Percentiles rank a stretch among this genome's conserved stretches.
phyloP scores from a whole-genome alignment of 2,329 filamentous ascomycete genomes.

The Beauveria asiatica region DNA sequence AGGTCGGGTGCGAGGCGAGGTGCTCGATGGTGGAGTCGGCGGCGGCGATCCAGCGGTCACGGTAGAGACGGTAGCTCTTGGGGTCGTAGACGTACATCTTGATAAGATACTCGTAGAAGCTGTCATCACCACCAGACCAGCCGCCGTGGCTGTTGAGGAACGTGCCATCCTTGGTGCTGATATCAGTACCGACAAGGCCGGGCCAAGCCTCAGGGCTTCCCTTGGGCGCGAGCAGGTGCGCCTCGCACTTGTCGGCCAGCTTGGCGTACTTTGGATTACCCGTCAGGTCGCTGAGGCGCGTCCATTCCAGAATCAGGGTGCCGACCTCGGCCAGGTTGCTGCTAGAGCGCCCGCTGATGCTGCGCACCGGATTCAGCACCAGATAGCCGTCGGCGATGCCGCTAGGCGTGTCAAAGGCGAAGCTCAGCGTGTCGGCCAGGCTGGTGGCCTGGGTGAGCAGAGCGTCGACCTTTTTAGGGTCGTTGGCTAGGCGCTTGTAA shows the following conservation, averaged over 20 bases:
- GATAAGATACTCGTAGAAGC: constrained; percentile 67
- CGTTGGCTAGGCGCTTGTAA: constrained; percentile 37
- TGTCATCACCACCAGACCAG: constrained; percentile 69
- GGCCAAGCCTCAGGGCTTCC: constrained; percentile 57
- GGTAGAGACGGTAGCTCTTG: constrained; percentile 52
- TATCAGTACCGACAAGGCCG: constrained; percentile 60
- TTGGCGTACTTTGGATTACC: constrained; percentile 55
- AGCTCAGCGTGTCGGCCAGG: constrained; percentile 62
- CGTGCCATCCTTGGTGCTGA: constrained; percentile 54
- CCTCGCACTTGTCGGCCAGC: constrained; percentile 57
- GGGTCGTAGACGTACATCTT: constrained; percentile 85
- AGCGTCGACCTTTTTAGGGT: constrained; percentile 38
- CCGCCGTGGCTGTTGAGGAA: constrained; percentile 60
- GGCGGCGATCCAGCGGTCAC: constrained; percentile 65
- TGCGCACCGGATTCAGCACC: constrained; percentile 41
- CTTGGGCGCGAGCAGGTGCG: constrained; percentile 55
- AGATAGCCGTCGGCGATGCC: constrained; percentile 65
- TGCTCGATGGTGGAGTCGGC: constrained; percentile 67
- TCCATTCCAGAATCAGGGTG: constrained; percentile 75
- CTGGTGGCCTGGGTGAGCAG: constrained; percentile 57
- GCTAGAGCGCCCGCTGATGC: constrained; percentile 39
- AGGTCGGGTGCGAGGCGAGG: constrained; percentile 58
- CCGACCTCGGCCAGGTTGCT: constrained; percentile 68
- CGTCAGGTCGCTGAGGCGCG: constrained; percentile 63
- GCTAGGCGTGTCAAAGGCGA: constrained; percentile 63